phyloP scores from a whole-genome alignment of 2,329 filamentous ascomycete species.

The Gnomoniopsis smithogilvyi region DNA sequence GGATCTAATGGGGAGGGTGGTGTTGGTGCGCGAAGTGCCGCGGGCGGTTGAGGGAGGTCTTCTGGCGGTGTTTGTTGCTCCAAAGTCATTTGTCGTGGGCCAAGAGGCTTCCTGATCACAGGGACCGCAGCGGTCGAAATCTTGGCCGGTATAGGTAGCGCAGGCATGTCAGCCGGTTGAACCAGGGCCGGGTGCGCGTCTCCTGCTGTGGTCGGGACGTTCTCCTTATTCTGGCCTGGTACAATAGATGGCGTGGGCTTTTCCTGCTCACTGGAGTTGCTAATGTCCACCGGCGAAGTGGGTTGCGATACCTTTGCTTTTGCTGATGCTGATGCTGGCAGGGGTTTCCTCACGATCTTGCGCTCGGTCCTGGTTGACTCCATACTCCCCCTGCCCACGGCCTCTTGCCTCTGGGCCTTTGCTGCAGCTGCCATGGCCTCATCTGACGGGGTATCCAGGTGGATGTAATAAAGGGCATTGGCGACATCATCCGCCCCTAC shows the following conservation, averaged over 20 bases:
- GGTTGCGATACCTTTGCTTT: not conserved
- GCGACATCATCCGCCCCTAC: slow-evolving; percentile 85
- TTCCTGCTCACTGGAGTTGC: not conserved
- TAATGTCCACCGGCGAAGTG: not conserved
- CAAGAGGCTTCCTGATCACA: slow-evolving; percentile 17
- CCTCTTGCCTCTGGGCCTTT: slow-evolving; percentile 26
- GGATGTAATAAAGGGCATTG: slow-evolving; percentile 87
- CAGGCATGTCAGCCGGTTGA: not conserved
- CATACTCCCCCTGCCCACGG: slow-evolving; percentile 39
- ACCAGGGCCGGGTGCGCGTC: not conserved
- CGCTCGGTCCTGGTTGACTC: slow-evolving; percentile 35
- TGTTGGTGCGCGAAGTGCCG: not conserved
- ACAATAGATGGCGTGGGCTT: not conserved
- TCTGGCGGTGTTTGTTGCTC: slow-evolving; percentile 1
- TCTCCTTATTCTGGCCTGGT: slow-evolving; percentile 16
- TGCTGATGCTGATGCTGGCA: slow-evolving; percentile 34
- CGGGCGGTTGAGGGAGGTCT: not conserved
- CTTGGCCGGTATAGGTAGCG: not conserved
- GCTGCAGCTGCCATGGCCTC: slow-evolving; percentile 29
- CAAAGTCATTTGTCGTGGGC: slow-evolving; percentile 10
- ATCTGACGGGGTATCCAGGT: slow-evolving; percentile 67
- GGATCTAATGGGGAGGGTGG: not conserved
- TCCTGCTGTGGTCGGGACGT: slow-evolving; percentile 19
- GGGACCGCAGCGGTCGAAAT: not conserved
- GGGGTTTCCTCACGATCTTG: slow-evolving; percentile 49